Evolutionary conservation across 805 yeast species (phyloP).

Genomic region (Lipomyces sp.): DNA sequence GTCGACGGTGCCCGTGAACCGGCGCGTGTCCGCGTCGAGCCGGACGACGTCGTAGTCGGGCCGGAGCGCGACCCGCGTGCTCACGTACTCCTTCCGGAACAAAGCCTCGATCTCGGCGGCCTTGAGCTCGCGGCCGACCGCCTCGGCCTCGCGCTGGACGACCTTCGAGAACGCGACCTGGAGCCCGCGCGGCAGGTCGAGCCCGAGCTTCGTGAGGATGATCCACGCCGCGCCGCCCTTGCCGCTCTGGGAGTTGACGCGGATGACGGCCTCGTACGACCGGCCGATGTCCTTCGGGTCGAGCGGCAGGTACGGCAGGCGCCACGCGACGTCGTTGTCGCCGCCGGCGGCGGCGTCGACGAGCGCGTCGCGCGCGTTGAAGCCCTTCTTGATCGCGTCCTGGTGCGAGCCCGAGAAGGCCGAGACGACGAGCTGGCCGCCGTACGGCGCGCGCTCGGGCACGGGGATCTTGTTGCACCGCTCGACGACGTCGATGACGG

Average conservation of each 20-base stretch:
- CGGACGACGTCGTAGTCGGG: slow-evolving; percentile 48
- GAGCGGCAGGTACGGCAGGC: slow-evolving; percentile 75
- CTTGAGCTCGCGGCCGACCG: slow-evolving; percentile 66
- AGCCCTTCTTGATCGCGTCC: slow-evolving; percentile 85
- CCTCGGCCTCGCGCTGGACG: slow-evolving; percentile 69
- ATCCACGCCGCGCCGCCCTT: slow-evolving; percentile 92
- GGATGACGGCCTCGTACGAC: slow-evolving; percentile 86
- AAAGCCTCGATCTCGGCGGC: slow-evolving; percentile 61
- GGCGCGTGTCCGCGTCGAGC: slow-evolving; percentile 44
- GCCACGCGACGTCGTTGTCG: slow-evolving; percentile 48
- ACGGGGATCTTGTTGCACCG: slow-evolving; percentile 78
- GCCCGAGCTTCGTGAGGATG: slow-evolving; percentile 67
- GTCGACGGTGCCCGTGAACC: slow-evolving; percentile 49
- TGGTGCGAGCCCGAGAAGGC: slow-evolving; percentile 86
- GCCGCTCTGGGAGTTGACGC: slow-evolving; percentile 85
- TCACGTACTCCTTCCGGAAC: slow-evolving; percentile 57
- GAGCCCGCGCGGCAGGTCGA: slow-evolving; percentile 76
- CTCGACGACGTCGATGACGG: slow-evolving; percentile 70
- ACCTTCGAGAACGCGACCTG: slow-evolving; percentile 71
- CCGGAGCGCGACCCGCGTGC: slow-evolving; percentile 39
- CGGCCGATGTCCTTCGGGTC: slow-evolving; percentile 85
- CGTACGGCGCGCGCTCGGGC: slow-evolving; percentile 75
- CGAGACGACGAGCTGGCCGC: slow-evolving; percentile 77
- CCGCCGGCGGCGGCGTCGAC: slow-evolving; percentile 12
- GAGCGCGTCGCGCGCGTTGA: slow-evolving; percentile 48